These are phyloP conservation scores for Solanum commersonii DNA, from an alignment of 257 asterid genomes.

Conservation along the genomic window DNA sequence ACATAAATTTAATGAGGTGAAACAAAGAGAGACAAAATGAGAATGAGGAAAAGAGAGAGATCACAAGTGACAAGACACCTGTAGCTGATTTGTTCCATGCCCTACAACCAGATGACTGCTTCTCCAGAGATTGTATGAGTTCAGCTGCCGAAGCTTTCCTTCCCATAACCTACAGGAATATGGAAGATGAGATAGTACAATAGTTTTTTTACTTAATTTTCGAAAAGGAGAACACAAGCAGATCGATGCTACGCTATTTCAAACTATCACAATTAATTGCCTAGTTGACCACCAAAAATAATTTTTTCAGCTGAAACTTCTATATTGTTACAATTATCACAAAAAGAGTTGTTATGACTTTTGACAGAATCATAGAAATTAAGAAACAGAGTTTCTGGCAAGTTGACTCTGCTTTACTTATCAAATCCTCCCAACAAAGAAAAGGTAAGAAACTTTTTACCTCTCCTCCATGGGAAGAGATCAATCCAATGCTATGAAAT, in stretches of 20 bases:
- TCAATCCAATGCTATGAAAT: not conserved
- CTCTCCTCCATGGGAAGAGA: not conserved
- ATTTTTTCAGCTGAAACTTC: no score
- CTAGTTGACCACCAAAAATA: not conserved
- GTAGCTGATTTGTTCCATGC: conserved; percentile 3
- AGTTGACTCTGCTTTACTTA: not conserved
- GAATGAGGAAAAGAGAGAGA: not conserved
- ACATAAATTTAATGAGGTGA: not conserved
- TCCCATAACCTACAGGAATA: conserved; percentile 14
- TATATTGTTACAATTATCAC: not conserved
- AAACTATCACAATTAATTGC: not conserved
- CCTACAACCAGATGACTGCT: conserved; percentile 5
- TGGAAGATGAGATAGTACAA: not conserved
- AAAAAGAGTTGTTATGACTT: not conserved
- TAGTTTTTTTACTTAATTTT: not conserved
- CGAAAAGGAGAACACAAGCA: not conserved
- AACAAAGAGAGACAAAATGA: not conserved
- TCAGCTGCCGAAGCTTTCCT: conserved; percentile 6
- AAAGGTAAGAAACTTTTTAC: not conserved
- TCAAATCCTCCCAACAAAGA: not conserved
- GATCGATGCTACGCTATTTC: not conserved
- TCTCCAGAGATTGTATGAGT: conserved; percentile 2
- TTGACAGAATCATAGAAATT: not conserved
- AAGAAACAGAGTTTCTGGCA: not conserved
- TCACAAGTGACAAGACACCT: not conserved